Evolutionary conservation across 208 protist genomes (phyloP).

Genomic region (Porcisia deanei): DNA sequence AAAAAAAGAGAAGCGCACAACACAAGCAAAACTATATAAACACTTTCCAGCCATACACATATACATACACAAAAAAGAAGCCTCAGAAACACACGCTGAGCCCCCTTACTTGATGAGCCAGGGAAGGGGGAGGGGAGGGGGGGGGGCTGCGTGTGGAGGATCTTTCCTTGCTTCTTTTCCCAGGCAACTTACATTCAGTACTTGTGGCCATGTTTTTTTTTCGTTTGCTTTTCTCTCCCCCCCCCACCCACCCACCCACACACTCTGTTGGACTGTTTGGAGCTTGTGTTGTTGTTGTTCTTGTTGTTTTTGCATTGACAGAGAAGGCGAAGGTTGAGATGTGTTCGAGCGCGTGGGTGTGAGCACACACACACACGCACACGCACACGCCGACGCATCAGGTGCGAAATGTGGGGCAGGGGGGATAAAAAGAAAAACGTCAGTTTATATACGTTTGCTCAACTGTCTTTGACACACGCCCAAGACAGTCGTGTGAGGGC

Average conservation of each 20-base stretch:
- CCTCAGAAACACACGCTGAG: neutral
- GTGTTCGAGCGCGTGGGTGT: too few species aligned
- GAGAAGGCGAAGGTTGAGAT: neutral
- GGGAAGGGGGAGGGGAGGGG: too few species aligned
- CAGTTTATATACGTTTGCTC: neutral
- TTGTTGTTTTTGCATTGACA: neutral
- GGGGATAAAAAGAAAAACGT: neutral
- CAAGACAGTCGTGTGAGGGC: neutral
- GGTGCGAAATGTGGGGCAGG: too few species aligned
- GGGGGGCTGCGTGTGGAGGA: neutral
- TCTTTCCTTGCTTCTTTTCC: neutral
- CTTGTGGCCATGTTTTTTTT: neutral
- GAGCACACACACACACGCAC: neutral
- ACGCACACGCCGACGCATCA: too few species aligned
- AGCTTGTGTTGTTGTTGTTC: neutral
- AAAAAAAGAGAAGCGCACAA: constrained; percentile 6
- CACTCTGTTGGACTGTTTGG: too few species aligned
- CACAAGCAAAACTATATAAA: neutral
- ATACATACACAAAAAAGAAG: neutral
- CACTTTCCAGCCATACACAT: neutral
- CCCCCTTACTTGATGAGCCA: too few species aligned
- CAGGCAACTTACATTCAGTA: neutral
- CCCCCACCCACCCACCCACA: too few species aligned
- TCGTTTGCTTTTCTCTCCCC: too few species aligned
- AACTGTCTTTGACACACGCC: neutral